Evolutionary conservation across 2,329 filamentous ascomycete species (phyloP).

Genomic region (Microdochium trichocladiopsis): DNA sequence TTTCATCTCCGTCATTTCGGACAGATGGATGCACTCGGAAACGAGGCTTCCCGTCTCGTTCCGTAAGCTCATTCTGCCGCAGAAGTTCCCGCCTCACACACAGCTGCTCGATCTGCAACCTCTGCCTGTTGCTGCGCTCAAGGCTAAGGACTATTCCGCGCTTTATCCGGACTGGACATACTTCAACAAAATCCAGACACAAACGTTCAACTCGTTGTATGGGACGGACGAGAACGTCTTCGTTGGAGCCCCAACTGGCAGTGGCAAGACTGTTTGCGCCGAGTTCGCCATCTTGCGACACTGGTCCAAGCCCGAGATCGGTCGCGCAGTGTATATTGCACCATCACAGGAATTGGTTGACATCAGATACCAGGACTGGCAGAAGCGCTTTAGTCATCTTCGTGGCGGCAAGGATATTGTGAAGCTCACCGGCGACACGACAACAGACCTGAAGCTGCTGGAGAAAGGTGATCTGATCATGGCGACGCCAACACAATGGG

Average conservation of each 20-base stretch:
- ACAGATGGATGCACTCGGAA: constrained; percentile 98
- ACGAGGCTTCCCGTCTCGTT: constrained; percentile 91
- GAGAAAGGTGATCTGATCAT: constrained; percentile 84
- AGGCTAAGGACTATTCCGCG: constrained; percentile 72
- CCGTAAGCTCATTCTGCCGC: constrained; percentile 87
- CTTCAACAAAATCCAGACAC: constrained; percentile 97
- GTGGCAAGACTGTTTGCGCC: constrained; percentile 93
- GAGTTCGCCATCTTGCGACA: constrained; percentile 88
- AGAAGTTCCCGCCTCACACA: constrained; percentile 93
- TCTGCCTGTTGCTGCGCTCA: constrained; percentile 80
- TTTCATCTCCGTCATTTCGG: constrained; percentile 90
- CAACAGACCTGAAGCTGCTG: constrained; percentile 81
- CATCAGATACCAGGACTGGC: constrained; percentile 76
- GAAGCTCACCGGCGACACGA: constrained; percentile 89
- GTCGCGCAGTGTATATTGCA: constrained; percentile 86
- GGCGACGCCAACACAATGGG: constrained; percentile 92
- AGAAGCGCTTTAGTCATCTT: constrained; percentile 63
- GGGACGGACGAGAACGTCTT: constrained; percentile 91
- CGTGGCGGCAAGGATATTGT: constrained; percentile 83
- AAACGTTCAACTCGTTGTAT: constrained; percentile 91
- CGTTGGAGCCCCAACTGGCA: constrained; percentile 85
- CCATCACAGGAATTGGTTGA: constrained; percentile 94
- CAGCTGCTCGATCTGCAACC: constrained; percentile 88
- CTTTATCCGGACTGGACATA: constrained; percentile 79
- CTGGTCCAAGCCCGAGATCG: constrained; percentile 66